Base-by-base conservation (phyloP, 192 early-diverging fungal genomes). In the Borealophlyctis nickersoniae region DNA sequence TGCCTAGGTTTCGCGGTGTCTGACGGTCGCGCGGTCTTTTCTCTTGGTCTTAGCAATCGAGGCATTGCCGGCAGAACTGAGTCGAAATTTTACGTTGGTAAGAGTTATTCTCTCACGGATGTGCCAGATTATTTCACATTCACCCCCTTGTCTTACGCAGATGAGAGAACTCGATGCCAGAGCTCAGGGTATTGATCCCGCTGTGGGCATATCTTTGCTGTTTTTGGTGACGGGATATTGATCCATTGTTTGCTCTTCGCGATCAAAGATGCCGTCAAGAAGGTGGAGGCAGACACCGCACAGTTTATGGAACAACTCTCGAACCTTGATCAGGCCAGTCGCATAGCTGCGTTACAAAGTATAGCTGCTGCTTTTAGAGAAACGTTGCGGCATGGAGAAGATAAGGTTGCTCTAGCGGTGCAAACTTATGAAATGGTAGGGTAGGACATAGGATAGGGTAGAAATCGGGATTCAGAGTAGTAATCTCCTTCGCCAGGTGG, bases 141-240 rank as follows among this genome's bases (percentile, higher is more conserved):
- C n/a, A n/a, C n/a, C n/a, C n/a, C n/a, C n/a, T n/a, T 53, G 11
- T 35, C 31, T 27, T 13, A 49, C 32, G 11, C 70, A 80, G 80
- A 95, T 98, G 92, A 84, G 90, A 23, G 93, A 97, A 74, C 86
- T 97, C 19, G 95, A 94, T 70, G 87, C 87, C 23, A 75, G 77
- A 29, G 81, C 87, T 24, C 83, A 90, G 72, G 80, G 87, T 89
- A 64, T 4, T 7, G 19, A 31, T 36, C 3, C n/a, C 45, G 11
- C n/a, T n/a, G n/a, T n/a, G n/a, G n/a, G n/a, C n/a, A n/a, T n/a
- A n/a, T n/a, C n/a, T n/a, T n/a, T n/a, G n/a, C n/a, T n/a, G n/a
- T n/a, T n/a, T n/a, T n/a, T n/a, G n/a, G n/a, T n/a, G n/a, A n/a
- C n/a, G n/a, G n/a, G n/a, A n/a, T n/a, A n/a, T n/a, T n/a, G n/a